These are phyloP conservation scores for Russula ochroleuca DNA, from an alignment of 768 basidiomycete species.

Conservation along the genomic window DNA sequence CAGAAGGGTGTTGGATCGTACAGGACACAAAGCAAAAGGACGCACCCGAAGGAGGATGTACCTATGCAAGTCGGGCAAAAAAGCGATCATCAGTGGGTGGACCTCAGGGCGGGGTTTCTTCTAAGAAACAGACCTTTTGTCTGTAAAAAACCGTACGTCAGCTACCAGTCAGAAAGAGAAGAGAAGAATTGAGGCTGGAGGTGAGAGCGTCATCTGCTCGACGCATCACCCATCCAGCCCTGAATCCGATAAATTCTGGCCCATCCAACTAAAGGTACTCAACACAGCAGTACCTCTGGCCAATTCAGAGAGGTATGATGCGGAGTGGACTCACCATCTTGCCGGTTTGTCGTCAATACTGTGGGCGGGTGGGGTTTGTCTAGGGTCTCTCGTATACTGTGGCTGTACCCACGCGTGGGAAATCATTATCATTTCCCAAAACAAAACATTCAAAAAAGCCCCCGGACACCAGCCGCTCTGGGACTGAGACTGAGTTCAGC, in stretches of 20 bases:
- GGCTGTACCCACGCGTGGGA: conserved; percentile 22
- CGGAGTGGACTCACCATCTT: conserved; percentile 44
- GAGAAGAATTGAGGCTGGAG: conserved; percentile 5
- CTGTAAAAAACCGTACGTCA: conserved; percentile 40
- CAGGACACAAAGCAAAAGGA: conserved; percentile 29
- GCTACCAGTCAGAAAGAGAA: conserved; percentile 17
- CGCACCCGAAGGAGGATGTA: conserved; percentile 94
- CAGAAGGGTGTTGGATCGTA: neutral
- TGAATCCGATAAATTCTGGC: conserved; percentile 27
- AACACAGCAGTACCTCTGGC: conserved; percentile 6
- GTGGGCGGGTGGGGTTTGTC: conserved; percentile 26
- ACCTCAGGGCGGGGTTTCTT: neutral
- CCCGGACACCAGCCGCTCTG: conserved; percentile 6
- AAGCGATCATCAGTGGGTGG: conserved; percentile 24
- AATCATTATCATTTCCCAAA: neutral
- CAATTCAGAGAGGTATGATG: conserved; percentile 23
- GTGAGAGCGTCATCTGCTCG: conserved; percentile 36
- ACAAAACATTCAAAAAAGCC: neutral
- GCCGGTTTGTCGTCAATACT: conserved; percentile 38
- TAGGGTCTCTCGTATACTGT: neutral
- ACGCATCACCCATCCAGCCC: conserved; percentile 35
- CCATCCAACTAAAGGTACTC: conserved; percentile 26
- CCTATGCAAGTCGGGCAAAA: conserved; percentile 44
- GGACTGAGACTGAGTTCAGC: too few species aligned
- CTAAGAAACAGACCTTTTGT: conserved; percentile 65